phyloP scores from a whole-genome alignment of 2,329 filamentous ascomycete genomes.

The Neobulgaria alba region DNA sequence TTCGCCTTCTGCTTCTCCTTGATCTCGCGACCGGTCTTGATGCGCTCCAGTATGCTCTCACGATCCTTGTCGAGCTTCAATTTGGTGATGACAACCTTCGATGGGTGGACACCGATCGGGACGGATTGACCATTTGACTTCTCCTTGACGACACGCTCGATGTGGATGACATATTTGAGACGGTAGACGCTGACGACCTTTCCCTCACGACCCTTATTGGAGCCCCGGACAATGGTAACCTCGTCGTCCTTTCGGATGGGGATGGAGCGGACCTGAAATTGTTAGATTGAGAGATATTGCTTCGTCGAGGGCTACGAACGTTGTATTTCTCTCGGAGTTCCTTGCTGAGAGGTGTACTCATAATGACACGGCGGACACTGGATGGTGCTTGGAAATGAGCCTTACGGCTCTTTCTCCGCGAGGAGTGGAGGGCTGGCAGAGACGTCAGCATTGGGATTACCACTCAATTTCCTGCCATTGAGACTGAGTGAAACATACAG shows the following conservation, averaged over 20 bases:
- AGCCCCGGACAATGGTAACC: constrained; percentile 83
- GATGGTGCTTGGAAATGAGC: constrained; percentile 95
- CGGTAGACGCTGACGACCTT: constrained; percentile 98
- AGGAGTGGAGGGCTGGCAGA: constrained; percentile 58
- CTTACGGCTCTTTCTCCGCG: constrained; percentile 97
- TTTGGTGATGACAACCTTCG: constrained; percentile 98
- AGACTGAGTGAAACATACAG: constrained; percentile 33
- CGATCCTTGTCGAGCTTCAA: constrained; percentile 97
- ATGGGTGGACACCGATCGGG: constrained; percentile 87
- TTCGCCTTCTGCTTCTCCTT: constrained; percentile 47
- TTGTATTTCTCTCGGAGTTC: constrained; percentile 99
- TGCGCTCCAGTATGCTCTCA: constrained; percentile 79
- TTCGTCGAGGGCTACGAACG: constrained; percentile 46
- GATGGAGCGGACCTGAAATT: constrained; percentile 74
- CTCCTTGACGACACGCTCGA: constrained; percentile 94
- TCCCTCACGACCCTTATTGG: constrained; percentile 96
- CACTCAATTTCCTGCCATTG: not conserved
- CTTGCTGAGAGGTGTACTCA: constrained; percentile 93
- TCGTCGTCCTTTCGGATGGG: constrained; percentile 97
- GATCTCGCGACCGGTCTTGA: constrained; percentile 70
- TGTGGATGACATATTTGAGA: constrained; percentile 94
- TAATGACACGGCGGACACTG: constrained; percentile 88
- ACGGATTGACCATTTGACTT: constrained; percentile 97
- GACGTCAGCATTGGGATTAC: constrained; percentile 9
- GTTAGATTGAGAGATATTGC: constrained; percentile 6